Base-by-base conservation (phyloP, 2,329 filamentous ascomycete genomes). In the Phaeosphaeriaceae sp. region DNA sequence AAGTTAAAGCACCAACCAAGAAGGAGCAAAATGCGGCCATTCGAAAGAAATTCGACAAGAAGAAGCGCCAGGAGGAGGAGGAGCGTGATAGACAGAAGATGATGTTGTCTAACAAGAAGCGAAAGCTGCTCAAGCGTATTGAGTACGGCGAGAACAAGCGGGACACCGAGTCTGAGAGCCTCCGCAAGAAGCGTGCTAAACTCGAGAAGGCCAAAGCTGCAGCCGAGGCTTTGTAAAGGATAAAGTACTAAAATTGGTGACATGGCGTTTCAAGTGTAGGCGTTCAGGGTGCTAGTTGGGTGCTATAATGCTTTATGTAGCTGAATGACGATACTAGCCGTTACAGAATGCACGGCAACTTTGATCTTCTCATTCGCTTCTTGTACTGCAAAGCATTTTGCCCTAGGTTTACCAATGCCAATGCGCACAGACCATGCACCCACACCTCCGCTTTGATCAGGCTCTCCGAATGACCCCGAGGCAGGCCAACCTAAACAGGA, bases 51-150 rank as follows among this genome's bases (percentile, higher is more conserved):
- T 83, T 85, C 29, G 83, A 85, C 52, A 82, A 81, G 71, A 83
- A 84, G 65, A 72, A 76, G 64, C 76, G 76, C 57, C 77, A 83
- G 66, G 89, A 94, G 70, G 87, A 88, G 3, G 94, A 97, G 75
- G 92, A 97, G 66, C 76, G 95, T 50, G 92, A 96, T 75, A 83
- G 93, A 56, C 88, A 90, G 73, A 97, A 96, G 85, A 94, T 95
- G 79, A 99, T 99, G 94, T 87, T 97, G 81, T 90, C 89, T 75
- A 90, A 95, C 76, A 94, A 95, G 84, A 99, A 97, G 86, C 83
- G 94, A 67, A 97, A 97, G 86, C 79, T 97, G 67, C 88, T 93
- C 61, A 94, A 97, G 81, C 94, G 97, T 80, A 99, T 99, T 90
- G 83, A 92, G 70, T 95, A 96, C 77, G 92, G 87, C 55, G 96